phyloP scores from a whole-genome alignment of 1,139 yeast genomes.

The Citeromyces hawaiiensis region DNA sequence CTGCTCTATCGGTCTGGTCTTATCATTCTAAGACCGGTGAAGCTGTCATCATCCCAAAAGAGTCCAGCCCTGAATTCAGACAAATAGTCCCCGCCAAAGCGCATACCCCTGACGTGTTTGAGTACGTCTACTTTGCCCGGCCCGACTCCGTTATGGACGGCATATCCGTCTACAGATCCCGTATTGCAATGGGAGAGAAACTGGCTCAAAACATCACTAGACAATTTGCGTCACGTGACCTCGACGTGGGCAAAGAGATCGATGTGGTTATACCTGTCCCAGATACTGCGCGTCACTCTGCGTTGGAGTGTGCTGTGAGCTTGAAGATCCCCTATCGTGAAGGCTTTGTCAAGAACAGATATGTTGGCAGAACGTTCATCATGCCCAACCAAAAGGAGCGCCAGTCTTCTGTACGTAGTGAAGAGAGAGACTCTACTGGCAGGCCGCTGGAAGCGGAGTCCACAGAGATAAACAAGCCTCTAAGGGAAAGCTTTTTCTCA shows the following conservation, averaged over 20 bases:
- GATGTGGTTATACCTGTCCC: slow-evolving; percentile 98
- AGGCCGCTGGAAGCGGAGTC: too few relatives aligned
- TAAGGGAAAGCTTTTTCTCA: too few relatives aligned
- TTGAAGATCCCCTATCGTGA: slow-evolving; percentile 82
- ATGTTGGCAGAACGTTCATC: slow-evolving; percentile 93
- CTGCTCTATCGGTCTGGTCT: too few relatives aligned
- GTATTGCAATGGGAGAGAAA: slow-evolving; percentile 89
- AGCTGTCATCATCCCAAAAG: slow-evolving; percentile 84
- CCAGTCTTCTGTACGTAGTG: slow-evolving; percentile 86
- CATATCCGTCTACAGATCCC: slow-evolving; percentile 81
- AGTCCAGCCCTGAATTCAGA: slow-evolving; percentile 59
- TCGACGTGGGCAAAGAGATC: slow-evolving; percentile 33
- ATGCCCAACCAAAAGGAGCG: slow-evolving; percentile 98
- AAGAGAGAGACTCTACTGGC: too few relatives aligned
- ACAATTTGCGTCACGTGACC: slow-evolving; percentile 33
- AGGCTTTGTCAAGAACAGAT: slow-evolving; percentile 93
- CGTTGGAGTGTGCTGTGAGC: slow-evolving; percentile 80
- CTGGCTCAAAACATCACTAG: slow-evolving; percentile 60
- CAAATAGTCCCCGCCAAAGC: slow-evolving; percentile 73
- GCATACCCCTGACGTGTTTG: slow-evolving; percentile 93
- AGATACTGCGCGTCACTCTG: slow-evolving; percentile 91
- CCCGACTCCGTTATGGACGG: slow-evolving; percentile 97
- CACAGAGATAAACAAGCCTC: too few relatives aligned
- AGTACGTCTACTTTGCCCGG: slow-evolving; percentile 94
- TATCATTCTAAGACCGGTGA: slow-evolving; percentile 89